Percentiles rank a stretch among this genome's conserved stretches.
Evolutionary conservation across 2,329 filamentous ascomycete genomes (phyloP).

Genomic region (Aspergillus costaricaensis): DNA sequence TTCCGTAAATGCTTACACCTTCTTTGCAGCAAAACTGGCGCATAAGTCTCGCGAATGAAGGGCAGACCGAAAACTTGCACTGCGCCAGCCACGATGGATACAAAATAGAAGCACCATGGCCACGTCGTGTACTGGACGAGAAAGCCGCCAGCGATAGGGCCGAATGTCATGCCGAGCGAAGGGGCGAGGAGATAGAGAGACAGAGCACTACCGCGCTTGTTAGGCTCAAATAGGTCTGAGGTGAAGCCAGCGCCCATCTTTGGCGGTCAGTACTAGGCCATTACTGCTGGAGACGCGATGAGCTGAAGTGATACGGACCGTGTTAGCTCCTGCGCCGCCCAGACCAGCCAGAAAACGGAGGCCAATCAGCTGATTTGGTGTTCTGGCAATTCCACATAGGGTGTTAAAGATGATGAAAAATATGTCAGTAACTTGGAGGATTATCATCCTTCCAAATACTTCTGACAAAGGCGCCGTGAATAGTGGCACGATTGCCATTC

Average conservation of each 20-base stretch:
- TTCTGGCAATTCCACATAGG: conserved; percentile 58
- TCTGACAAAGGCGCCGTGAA: conserved; percentile 57
- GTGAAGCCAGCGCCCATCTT: conserved; percentile 53
- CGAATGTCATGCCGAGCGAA: conserved; percentile 65
- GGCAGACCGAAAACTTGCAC: conserved; percentile 65
- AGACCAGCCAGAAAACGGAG: conserved; percentile 62
- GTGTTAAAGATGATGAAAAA: conserved; percentile 61
- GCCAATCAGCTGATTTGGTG: conserved; percentile 56
- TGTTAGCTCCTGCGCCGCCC: conserved; percentile 59
- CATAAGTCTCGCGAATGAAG: conserved; percentile 67
- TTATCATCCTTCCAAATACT: conserved; percentile 56
- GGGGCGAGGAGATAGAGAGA: conserved; percentile 64
- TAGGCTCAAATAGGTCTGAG: conserved; percentile 60
- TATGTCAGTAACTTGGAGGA: conserved; percentile 58
- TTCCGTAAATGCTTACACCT: neutral
- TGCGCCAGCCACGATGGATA: conserved; percentile 61
- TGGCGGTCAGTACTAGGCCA: neutral
- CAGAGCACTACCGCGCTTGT: conserved; percentile 64
- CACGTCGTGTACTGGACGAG: conserved; percentile 65
- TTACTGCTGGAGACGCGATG: neutral
- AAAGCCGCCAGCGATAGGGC: conserved; percentile 66
- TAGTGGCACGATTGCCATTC: conserved; percentile 56
- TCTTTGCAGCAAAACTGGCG: conserved; percentile 47
- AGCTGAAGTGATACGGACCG: conserved; percentile 36
- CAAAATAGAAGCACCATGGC: conserved; percentile 73